These are phyloP conservation scores for Colletotrichum magnum DNA, from an alignment of 2,329 filamentous ascomycete genomes.

Conservation along the genomic window DNA sequence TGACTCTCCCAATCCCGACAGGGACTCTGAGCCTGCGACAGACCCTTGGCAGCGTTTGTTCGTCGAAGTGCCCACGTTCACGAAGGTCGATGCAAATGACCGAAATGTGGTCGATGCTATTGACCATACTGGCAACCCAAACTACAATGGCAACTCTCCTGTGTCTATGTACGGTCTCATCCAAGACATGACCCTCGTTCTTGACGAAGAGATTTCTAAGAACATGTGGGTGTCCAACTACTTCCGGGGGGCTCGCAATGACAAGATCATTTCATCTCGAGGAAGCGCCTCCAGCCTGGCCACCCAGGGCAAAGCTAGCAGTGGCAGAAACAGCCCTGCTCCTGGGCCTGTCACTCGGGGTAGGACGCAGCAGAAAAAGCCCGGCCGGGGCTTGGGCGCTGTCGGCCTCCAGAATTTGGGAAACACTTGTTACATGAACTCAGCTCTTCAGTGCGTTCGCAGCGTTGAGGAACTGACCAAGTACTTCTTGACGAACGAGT, in stretches of 20 bases:
- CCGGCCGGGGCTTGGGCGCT: slow-evolving; percentile 79
- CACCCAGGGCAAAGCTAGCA: slow-evolving; percentile 61
- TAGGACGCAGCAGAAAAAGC: slow-evolving; percentile 76
- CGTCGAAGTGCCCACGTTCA: slow-evolving; percentile 69
- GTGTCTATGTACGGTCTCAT: slow-evolving; percentile 77
- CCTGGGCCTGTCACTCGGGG: slow-evolving; percentile 78
- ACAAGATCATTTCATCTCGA: slow-evolving; percentile 54
- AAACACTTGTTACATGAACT: slow-evolving; percentile 99
- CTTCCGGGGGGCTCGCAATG: slow-evolving; percentile 45
- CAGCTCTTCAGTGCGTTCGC: slow-evolving; percentile 92
- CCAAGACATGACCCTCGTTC: slow-evolving; percentile 82
- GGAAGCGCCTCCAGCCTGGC: slow-evolving; percentile 51
- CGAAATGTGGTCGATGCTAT: slow-evolving; percentile 43
- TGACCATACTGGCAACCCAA: slow-evolving; percentile 80
- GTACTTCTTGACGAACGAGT: slow-evolving; percentile 86
- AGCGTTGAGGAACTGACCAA: slow-evolving; percentile 94
- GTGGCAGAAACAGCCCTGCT: slow-evolving; percentile 78
- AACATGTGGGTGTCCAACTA: slow-evolving; percentile 71
- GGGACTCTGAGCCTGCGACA: slow-evolving; percentile 46
- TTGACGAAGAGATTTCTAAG: slow-evolving; percentile 81
- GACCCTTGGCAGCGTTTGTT: slow-evolving; percentile 58
- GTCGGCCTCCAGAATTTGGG: slow-evolving; percentile 91
- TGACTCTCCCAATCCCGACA: slow-evolving; percentile 53
- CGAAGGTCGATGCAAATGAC: slow-evolving; percentile 42
- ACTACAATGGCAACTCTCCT: slow-evolving; percentile 82